phyloP scores from a whole-genome alignment of 164 flowering plant genomes.

The Annona cherimola region DNA sequence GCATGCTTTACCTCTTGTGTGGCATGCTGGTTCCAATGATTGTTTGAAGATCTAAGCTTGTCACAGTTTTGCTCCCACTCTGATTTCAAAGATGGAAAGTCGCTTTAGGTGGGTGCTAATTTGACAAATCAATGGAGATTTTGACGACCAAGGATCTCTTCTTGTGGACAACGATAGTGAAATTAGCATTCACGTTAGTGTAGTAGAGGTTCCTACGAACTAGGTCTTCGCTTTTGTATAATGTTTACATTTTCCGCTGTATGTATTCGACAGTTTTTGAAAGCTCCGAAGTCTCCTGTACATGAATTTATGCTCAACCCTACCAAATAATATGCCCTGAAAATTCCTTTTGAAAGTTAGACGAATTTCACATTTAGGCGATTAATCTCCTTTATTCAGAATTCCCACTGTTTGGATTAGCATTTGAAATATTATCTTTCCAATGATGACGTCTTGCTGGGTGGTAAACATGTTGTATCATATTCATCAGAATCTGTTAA shows the following conservation, averaged over 20 bases:
- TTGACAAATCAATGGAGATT: not conserved
- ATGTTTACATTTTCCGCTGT: not conserved
- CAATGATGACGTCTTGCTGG: too few relatives aligned
- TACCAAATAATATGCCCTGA: not conserved
- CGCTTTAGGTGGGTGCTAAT: not conserved
- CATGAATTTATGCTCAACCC: not conserved
- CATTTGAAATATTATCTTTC: too few relatives aligned
- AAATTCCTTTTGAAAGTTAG: not conserved
- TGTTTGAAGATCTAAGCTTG: not conserved
- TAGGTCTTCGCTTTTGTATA: not conserved
- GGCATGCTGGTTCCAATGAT: too few relatives aligned
- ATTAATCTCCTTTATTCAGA: too few relatives aligned
- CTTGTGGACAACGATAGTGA: not conserved
- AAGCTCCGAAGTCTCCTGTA: not conserved
- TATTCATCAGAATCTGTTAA: too few relatives aligned
- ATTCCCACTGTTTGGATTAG: too few relatives aligned
- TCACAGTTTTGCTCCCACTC: too few relatives aligned
- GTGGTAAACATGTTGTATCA: too few relatives aligned
- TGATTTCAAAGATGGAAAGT: not conserved
- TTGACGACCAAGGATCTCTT: too few relatives aligned
- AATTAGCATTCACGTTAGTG: not conserved
- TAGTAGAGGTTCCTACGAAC: not conserved
- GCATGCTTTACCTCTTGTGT: too few relatives aligned
- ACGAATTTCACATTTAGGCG: too few relatives aligned
- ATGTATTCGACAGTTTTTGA: not conserved